These are phyloP conservation scores for Oryza australiensis DNA, from an alignment of 176 grass and related monocot genomes.

Conservation along the genomic window DNA sequence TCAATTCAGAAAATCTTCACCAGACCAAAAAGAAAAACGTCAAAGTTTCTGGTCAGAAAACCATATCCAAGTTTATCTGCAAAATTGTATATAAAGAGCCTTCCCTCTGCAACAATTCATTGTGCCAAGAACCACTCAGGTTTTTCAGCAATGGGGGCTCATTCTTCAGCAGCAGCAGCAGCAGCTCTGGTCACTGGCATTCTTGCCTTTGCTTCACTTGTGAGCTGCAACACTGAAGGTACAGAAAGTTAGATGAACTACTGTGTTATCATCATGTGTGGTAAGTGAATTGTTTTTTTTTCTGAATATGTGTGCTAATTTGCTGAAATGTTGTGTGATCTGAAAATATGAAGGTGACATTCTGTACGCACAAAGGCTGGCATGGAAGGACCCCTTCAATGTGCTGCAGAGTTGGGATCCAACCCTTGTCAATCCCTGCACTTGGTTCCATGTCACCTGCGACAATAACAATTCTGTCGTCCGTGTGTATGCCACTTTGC, in stretches of 20 bases:
- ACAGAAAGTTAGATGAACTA: not conserved
- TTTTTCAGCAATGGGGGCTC: conserved; percentile 12
- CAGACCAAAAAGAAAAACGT: not conserved
- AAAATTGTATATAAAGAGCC: conserved; percentile 16
- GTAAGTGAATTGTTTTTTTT: not conserved
- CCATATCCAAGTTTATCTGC: not conserved
- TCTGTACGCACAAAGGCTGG: conserved; percentile 22
- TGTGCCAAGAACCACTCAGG: not conserved
- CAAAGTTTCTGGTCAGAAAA: not conserved
- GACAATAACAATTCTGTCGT: conserved; percentile 20
- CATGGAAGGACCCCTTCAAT: conserved; percentile 29
- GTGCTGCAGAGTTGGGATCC: conserved; percentile 44
- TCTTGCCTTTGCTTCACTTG: conserved; percentile 16
- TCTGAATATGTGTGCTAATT: not conserved
- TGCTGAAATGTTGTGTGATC: not conserved
- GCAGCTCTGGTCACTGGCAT: not conserved
- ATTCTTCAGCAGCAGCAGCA: not conserved
- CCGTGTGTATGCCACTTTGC: conserved; percentile 18
- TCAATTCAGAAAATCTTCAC: not conserved
- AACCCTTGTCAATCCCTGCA: conserved; percentile 40
- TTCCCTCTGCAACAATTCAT: not conserved
- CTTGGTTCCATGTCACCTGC: conserved; percentile 44
- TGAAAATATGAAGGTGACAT: conserved; percentile 37
- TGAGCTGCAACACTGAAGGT: conserved; percentile 39
- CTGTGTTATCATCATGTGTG: not conserved